A percentile compares a stretch with the other conserved stretches of the same genome.
These are phyloP conservation scores for Hypholoma fasciculare DNA, from an alignment of 768 basidiomycete genomes.

Conservation along the genomic window DNA sequence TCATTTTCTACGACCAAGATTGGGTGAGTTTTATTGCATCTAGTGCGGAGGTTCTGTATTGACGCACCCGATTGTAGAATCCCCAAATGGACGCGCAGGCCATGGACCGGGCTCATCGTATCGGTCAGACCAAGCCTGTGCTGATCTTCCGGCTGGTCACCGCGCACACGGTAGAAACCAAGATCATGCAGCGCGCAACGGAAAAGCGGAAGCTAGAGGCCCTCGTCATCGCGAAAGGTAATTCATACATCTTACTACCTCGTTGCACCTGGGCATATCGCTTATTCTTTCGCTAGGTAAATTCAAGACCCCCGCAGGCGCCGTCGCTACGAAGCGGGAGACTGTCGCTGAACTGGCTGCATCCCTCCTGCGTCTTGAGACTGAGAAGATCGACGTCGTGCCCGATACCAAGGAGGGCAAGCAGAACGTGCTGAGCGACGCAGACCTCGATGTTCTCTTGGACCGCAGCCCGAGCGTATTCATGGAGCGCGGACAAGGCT, in stretches of 20 bases:
- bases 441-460: conserved; percentile 76
- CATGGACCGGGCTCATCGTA: conserved; percentile 93
- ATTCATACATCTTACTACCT: conserved; percentile 1
- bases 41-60: background rate
- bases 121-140: conserved; percentile 91
- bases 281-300: conserved; percentile 51
- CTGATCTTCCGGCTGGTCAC: conserved; percentile 87
- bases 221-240: conserved; percentile 92
- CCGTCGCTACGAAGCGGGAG: conserved; percentile 52
- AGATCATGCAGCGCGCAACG: conserved; percentile 84
- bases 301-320: conserved; percentile 73
- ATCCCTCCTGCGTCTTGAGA: conserved; percentile 74
- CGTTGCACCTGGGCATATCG: background rate
- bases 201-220: conserved; percentile 92
- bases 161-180: conserved; percentile 88
- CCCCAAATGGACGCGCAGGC: conserved; percentile 98
- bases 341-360: conserved; percentile 82
- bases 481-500: conserved; percentile 66
- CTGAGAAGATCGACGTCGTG: conserved; percentile 88
- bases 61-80: conserved; percentile 46
- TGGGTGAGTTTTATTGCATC: conserved; percentile 54
- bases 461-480: conserved; percentile 81
- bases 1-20: conserved; percentile 92
- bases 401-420: conserved; percentile 70
- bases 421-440: conserved; percentile 75